Evolutionary conservation across 2,329 filamentous ascomycete genomes (phyloP), one percentile per base, ranked within the genome.

Genomic region (Parafenestella ontariensis): DNA sequence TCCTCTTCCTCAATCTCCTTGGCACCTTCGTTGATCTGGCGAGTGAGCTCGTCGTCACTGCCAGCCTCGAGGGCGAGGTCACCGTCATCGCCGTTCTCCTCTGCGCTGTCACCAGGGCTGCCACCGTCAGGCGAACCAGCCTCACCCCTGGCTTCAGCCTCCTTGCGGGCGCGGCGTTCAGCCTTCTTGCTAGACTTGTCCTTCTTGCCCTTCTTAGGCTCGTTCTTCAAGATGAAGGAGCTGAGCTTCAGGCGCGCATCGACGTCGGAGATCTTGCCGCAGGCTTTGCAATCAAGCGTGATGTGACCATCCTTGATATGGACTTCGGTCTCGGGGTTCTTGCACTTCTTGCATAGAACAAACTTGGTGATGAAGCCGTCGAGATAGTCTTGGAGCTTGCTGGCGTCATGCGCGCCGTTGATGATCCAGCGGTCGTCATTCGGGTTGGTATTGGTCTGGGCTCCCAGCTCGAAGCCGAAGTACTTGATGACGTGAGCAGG

Each of bases 371-470:
- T 99, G 86, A 99, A 99, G 70, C 93, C 93, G 77, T 98, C 94
- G 44, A 99, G 90, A 71, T 97, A 93, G 77, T 98, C 95, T 83
- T 99, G 95, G 44, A 99, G 89, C 84, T 98, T 98, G 78, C 84
- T 82, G 60, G 94, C 88, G 67, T 99, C 95, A 77, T 99, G 95
- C 66, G 94, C 92, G 76, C 95, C 95, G 81, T 99, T 99, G 86
- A 99, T 98, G 82, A 99, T 99, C 94, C 95, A 99, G 77, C 95
- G 95, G 77, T 99, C 95, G 77, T 98, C 94, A 71, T 92, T 88
- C 65, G 95, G 94, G 76, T 97, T 95, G 69, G 92, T 93, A 82
- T 97, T 98, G 83, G 95, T 97, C 83, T 98, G 95, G 70, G 95
- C 95, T 77, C 95, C 95, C 54, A 99, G 88, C 82, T 99, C 95